Conservation (phyloP, 192 early-diverging fungal genomes). For the Entomortierella parvispora region DNA sequence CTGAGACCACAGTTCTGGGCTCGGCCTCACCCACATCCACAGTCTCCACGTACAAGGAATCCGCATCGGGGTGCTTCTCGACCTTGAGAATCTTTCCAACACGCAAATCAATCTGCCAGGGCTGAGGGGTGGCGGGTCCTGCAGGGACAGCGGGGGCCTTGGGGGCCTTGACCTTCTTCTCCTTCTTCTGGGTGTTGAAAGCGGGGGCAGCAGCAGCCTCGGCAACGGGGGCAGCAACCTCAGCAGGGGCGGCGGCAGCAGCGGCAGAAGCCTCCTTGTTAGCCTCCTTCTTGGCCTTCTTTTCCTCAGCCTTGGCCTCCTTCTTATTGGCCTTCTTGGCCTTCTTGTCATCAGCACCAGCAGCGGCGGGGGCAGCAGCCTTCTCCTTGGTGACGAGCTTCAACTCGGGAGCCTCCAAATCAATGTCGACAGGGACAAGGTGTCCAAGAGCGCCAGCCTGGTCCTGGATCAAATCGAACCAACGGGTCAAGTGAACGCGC, state of each 20-base stretch:
- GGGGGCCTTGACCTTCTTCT: slow-evolving; percentile 68
- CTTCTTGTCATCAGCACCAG: slow-evolving; percentile 48
- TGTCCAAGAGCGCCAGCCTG: slow-evolving; percentile 60
- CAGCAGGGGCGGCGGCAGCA: slow-evolving; percentile 32
- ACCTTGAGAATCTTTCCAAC: slow-evolving; percentile 89
- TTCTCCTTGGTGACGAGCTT: slow-evolving; percentile 57
- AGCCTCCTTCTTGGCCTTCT: slow-evolving; percentile 54
- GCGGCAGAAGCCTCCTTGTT: slow-evolving; percentile 25
- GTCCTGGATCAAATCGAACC: slow-evolving; percentile 86
- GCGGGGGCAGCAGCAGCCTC: slow-evolving; percentile 32
- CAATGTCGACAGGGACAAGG: slow-evolving; percentile 59
- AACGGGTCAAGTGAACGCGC: slow-evolving; percentile 71
- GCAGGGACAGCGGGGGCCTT: slow-evolving; percentile 57
- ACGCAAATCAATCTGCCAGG: slow-evolving; percentile 91
- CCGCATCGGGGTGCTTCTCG: slow-evolving; percentile 94
- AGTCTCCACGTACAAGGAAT: slow-evolving; percentile 95
- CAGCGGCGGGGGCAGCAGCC: slow-evolving; percentile 18
- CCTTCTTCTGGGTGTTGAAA: slow-evolving; percentile 67
- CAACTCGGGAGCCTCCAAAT: slow-evolving; percentile 60
- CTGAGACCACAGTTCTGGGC: slow-evolving; percentile 90
- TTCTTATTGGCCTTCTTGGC: slow-evolving; percentile 46
- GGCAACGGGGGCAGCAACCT: slow-evolving; percentile 38
- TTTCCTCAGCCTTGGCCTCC: slow-evolving; percentile 62
- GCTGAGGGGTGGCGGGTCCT: slow-evolving; percentile 61
- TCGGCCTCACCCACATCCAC: slow-evolving; percentile 91